These are phyloP conservation scores for Elymus sibiricus DNA, from an alignment of 176 grass and related monocot species.

Conservation along the genomic window DNA sequence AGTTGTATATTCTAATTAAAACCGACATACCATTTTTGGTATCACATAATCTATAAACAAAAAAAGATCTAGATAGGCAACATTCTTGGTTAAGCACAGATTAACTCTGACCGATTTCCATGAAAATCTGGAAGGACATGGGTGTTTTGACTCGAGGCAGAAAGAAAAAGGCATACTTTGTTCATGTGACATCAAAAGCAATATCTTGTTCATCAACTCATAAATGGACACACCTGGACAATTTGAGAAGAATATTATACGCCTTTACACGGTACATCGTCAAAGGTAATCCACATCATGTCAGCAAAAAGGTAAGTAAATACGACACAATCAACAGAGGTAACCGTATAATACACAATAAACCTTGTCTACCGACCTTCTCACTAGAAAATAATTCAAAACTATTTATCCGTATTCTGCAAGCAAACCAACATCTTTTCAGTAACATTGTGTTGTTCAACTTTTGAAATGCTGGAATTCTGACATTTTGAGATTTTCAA, in stretches of 20 bases:
- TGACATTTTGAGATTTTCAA: not conserved
- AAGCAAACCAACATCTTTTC: no score
- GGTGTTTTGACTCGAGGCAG: conserved; percentile 64
- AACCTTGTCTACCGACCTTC: no score
- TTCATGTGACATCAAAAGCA: conserved; percentile 60
- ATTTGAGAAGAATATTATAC: conserved; percentile 26
- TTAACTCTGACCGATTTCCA: conserved; percentile 69
- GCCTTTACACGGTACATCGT: not conserved
- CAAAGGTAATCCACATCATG: no score
- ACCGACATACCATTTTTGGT: not conserved
- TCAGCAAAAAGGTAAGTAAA: not conserved
- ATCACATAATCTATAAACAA: not conserved
- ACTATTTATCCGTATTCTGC: no score
- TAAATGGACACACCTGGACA: no score
- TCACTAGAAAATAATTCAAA: no score
- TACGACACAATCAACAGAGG: no score
- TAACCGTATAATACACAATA: no score
- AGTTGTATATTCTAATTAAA: not conserved
- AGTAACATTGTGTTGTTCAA: no score
- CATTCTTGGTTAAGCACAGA: not conserved
- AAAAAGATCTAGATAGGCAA: not conserved
- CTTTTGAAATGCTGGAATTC: not conserved
- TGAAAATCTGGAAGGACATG: conserved; percentile 95
- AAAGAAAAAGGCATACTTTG: conserved; percentile 58
- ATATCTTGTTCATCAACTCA: conserved; percentile 82